These are phyloP conservation scores for Pythium apleroticum DNA, from an alignment of 352 stramenopile species.

Conservation along the genomic window DNA sequence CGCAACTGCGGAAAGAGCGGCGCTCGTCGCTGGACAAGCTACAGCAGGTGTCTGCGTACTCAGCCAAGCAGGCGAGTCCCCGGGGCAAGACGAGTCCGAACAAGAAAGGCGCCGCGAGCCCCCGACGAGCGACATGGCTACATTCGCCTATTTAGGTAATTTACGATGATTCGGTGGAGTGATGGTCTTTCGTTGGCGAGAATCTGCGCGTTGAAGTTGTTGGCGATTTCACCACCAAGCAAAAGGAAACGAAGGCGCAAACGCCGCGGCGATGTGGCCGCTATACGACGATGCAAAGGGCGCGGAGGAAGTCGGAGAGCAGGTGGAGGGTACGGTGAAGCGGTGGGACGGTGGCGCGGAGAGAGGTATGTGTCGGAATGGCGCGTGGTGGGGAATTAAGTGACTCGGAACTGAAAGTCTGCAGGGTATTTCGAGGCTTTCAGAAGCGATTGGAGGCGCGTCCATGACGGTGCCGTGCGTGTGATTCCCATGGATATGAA, in stretches of 20 bases:
- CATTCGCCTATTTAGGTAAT: constrained; percentile 14
- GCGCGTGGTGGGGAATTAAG: background rate
- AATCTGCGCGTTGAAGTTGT: constrained; percentile 17
- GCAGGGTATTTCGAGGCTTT: background rate
- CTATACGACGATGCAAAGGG: background rate
- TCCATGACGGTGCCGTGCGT: background rate
- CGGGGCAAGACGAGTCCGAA: constrained; percentile 16
- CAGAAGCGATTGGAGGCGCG: background rate
- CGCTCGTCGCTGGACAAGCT: constrained; percentile 50
- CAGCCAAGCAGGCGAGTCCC: constrained; percentile 22
- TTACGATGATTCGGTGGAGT: constrained; percentile 21
- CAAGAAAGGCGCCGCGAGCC: constrained; percentile 10
- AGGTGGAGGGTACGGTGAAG: background rate
- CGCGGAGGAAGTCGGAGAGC: background rate
- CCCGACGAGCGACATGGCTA: constrained; percentile 16
- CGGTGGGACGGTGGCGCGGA: background rate
- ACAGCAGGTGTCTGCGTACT: constrained; percentile 53
- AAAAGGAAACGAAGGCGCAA: constrained; percentile 4
- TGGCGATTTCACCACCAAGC: background rate
- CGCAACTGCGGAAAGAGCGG: constrained; percentile 47
- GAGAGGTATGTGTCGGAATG: constrained; percentile 7
- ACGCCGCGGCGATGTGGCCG: constrained; percentile 21
- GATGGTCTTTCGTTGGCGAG: constrained; percentile 13
- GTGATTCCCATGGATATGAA: background rate
- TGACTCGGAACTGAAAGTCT: background rate